Base-by-base conservation (phyloP, 441 rosid species). In the Jatropha multifida region DNA sequence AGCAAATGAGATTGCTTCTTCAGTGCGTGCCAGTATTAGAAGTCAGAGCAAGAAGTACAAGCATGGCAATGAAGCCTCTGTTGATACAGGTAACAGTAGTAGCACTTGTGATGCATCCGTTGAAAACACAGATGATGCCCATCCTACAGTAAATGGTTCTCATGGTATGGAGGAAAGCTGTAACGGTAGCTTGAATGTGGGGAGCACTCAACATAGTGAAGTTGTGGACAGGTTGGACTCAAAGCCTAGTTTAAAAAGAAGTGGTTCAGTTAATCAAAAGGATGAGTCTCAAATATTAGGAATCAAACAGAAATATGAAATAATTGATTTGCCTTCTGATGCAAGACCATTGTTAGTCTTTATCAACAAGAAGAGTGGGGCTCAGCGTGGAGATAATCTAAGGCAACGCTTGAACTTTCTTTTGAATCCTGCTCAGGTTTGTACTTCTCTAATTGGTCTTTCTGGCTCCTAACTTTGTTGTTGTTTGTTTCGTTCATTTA, bases 321-420 rank as follows among this genome's bases (percentile, higher is more conserved):
- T 96, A 83, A 84, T 86, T 73, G 97, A 96, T 76, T 83, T 96
- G 73, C 97, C 97, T 76, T 79, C 94, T n/a, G 98, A 93, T 84
- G 87, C 97, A 74, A 90, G 98, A 77, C 97, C 97, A 1, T 84
- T 95, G 82, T 77, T 95, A 79, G 99, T 93, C 83, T 95, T 95
- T 81, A 86, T 93, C 78, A 93, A 95, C 82, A 93, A 95, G 86
- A 93, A 93, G 87, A 95, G 98, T 82, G 99, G 98, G 72, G 99
- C 98, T 73, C 97, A 91, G 74, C 90, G 90, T 56, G 98, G 99
- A 63, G 94, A 86, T 81, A 87, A 98, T 42, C 94, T 95, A 51
- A 88, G 83, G 79, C 93, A 86, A 68, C 96, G 98, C 9, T 80
- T 95, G 85, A 89, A 92, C 85, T 91, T 92, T 76, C 94, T 92